phyloP scores from a whole-genome alignment of 2,329 filamentous ascomycete species.

The Pseudogymnoascus sp. region DNA sequence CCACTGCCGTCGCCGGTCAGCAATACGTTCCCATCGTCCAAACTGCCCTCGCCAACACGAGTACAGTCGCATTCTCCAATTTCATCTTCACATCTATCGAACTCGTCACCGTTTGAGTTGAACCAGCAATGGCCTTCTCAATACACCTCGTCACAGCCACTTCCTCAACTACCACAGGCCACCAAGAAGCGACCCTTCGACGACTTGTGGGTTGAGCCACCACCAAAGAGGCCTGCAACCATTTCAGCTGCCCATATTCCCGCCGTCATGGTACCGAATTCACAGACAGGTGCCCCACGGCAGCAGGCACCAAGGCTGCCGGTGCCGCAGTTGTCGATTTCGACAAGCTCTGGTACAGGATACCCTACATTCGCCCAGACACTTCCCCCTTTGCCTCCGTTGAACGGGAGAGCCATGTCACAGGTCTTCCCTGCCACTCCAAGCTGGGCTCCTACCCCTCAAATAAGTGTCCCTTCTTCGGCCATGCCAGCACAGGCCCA shows the following conservation, averaged over 20 bases:
- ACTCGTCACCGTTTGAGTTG: conserved; percentile 21
- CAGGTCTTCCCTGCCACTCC: conserved; percentile 58
- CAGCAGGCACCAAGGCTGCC: conserved; percentile 48
- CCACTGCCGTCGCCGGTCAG: conserved; percentile 24
- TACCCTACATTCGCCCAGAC: conserved; percentile 20
- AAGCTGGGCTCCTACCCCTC: conserved; percentile 39
- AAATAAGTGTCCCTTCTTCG: conserved; percentile 26
- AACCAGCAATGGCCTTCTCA: conserved; percentile 27
- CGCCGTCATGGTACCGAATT: conserved; percentile 12
- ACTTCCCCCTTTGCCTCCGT: conserved; percentile 24
- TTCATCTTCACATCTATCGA: conserved; percentile 34
- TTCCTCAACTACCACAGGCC: conserved; percentile 26
- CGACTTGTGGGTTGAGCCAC: conserved; percentile 43
- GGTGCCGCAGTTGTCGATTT: conserved; percentile 57
- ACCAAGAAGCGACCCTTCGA: conserved; percentile 52
- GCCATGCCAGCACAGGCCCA: conserved; percentile 20
- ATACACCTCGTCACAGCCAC: conserved; percentile 29
- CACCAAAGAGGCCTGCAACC: conserved; percentile 38
- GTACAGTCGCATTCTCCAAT: conserved; percentile 32
- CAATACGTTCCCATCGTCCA: conserved; percentile 42
- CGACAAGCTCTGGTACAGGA: conserved; percentile 24
- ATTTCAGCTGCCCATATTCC: conserved; percentile 16
- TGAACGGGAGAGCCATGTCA: conserved; percentile 56
- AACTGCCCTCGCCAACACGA: conserved; percentile 41
- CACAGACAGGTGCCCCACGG: conserved; percentile 16